These are phyloP conservation scores for Trametes cubensis DNA, from an alignment of 768 basidiomycete genomes.

Conservation along the genomic window DNA sequence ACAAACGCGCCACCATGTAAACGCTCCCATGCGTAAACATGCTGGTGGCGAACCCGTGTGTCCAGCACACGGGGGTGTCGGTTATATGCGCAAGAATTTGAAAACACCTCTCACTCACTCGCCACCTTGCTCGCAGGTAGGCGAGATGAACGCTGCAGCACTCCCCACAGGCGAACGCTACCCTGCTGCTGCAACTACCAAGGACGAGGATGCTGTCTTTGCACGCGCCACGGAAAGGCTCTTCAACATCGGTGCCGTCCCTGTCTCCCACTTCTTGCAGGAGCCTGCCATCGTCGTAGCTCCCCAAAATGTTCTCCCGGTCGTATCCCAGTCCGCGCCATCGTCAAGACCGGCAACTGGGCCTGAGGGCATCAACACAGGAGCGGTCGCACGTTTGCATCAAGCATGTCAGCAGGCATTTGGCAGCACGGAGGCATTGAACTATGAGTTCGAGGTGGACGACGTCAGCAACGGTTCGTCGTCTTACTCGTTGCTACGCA, in stretches of 20 bases:
- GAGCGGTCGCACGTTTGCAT: slow-evolving; percentile 23
- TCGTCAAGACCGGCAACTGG: background rate
- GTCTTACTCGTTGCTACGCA: background rate
- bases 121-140: background rate
- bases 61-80: no score
- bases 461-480: slow-evolving; percentile 19
- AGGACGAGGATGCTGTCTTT: background rate
- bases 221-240: slow-evolving; percentile 11
- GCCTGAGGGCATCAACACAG: background rate
- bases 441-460: slow-evolving; percentile 29
- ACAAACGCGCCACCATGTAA: no score
- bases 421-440: slow-evolving; percentile 27
- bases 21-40: no score
- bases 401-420: slow-evolving; percentile 32
- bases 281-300: slow-evolving; percentile 2
- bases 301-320: background rate
- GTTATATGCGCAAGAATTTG: no score
- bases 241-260: slow-evolving; percentile 14
- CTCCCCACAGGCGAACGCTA: background rate
- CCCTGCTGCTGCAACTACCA: background rate
- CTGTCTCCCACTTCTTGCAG: slow-evolving; percentile 6
- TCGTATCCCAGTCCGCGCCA: background rate
- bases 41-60: no score
- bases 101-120: no score
- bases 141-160: background rate